A percentile compares a stretch with the other conserved stretches of the same genome.
Conservation (phyloP, 108 stramenopile species). For the Discostella pseudostelligera region DNA sequence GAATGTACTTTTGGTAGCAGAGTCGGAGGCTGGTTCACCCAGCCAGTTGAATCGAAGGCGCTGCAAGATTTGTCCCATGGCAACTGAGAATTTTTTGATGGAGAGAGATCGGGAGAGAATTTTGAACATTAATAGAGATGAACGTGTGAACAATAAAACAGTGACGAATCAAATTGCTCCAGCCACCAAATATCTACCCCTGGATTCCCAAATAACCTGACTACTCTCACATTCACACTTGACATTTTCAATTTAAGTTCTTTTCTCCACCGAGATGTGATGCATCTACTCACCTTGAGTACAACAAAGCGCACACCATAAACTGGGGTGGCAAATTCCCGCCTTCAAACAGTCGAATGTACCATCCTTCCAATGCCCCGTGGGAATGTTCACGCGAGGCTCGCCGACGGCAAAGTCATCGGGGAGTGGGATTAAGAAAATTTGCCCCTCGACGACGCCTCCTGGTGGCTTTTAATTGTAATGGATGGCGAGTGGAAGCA, state of each 20-base stretch:
- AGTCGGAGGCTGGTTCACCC: conserved; percentile 53
- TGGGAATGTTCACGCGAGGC: conserved; percentile 56
- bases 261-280: background rate
- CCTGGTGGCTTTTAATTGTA: conserved; percentile 47
- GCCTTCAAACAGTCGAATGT: conserved; percentile 58
- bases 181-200: too few relatives aligned
- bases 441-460: conserved; percentile 76
- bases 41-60: conserved; percentile 81
- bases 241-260: background rate
- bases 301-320: conserved; percentile 72
- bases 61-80: conserved; percentile 83
- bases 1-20: conserved; percentile 63
- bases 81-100: conserved; percentile 26
- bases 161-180: too few relatives aligned
- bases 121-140: background rate
- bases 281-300: conserved; percentile 48
- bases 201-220: too few relatives aligned
- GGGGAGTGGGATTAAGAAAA: conserved; percentile 67
- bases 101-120: background rate
- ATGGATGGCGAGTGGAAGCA: too few relatives aligned
- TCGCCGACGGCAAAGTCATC: conserved; percentile 41
- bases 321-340: conserved; percentile 67
- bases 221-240: too few relatives aligned
- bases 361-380: conserved; percentile 82
- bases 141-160: too few relatives aligned